Evolutionary conservation across 345 rosid species (phyloP).

Genomic region (Salix dunnii): DNA sequence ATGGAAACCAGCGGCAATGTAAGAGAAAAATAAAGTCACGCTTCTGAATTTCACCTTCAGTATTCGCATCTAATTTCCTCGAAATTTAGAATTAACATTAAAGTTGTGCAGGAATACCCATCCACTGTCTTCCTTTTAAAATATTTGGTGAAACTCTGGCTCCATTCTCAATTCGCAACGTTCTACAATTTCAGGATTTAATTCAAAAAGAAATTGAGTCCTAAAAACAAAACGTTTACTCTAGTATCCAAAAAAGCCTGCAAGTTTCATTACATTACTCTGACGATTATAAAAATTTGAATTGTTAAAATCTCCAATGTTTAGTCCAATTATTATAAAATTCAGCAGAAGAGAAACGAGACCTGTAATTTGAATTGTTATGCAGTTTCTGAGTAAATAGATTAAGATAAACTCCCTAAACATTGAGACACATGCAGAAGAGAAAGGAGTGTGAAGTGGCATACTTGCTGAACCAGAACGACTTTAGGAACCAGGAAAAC

Average conservation of each 20-base stretch:
- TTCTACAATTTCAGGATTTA: not conserved
- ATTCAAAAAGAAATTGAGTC: not conserved
- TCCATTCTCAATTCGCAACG: not conserved
- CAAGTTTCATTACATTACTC: not conserved
- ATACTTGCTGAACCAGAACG: constrained; percentile 74
- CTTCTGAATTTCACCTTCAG: not conserved
- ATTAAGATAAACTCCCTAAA: not conserved
- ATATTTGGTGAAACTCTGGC: not conserved
- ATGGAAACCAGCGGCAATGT: not conserved
- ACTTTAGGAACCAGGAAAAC: constrained; percentile 94
- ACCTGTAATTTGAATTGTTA: not conserved
- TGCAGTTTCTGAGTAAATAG: not conserved
- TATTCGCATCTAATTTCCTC: not conserved
- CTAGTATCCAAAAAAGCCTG: not conserved
- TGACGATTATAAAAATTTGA: too few relatives aligned
- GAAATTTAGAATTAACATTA: not conserved
- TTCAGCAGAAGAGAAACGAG: not conserved
- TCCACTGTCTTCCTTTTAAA: not conserved
- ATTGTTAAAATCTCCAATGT: not conserved
- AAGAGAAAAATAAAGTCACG: not conserved
- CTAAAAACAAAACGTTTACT: not conserved
- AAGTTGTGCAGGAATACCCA: not conserved
- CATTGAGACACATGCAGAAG: not conserved
- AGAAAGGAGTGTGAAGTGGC: not conserved
- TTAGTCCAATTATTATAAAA: not conserved